Percentiles rank a stretch among this genome's conserved stretches.
Evolutionary conservation across 1,284 basidiomycete genomes (phyloP).

Genomic region (Cryptococcus amylolentus): DNA sequence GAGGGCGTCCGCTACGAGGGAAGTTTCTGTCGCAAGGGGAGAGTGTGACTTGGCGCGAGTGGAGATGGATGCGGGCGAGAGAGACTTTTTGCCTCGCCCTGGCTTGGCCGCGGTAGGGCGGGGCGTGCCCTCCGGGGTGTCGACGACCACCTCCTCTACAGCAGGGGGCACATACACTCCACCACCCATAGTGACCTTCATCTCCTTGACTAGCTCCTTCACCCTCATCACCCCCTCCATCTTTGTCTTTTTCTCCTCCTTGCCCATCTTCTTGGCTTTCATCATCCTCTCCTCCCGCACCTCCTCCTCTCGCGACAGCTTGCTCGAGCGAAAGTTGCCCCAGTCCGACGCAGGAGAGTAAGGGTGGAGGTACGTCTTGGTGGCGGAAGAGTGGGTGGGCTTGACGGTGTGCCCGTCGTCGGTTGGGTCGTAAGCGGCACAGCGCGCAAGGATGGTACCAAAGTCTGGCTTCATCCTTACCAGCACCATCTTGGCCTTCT

Average conservation of each 20-base stretch:
- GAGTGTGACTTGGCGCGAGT: slow-evolving; percentile 1
- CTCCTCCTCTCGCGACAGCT: slow-evolving; percentile 32
- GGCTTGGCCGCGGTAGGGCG: background rate
- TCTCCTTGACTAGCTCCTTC: slow-evolving; percentile 1
- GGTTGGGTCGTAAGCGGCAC: slow-evolving; percentile 14
- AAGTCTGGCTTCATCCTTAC: slow-evolving; percentile 25
- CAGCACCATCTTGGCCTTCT: slow-evolving; percentile 5
- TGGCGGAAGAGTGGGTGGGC: slow-evolving; percentile 6
- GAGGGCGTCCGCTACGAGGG: background rate
- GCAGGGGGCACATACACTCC: background rate
- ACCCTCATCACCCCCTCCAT: slow-evolving; percentile 1
- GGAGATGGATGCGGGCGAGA: background rate
- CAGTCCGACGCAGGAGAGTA: slow-evolving; percentile 33
- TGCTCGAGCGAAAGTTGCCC: slow-evolving; percentile 28
- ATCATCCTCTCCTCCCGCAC: slow-evolving; percentile 22
- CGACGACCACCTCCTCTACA: background rate
- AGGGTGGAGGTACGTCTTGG: slow-evolving; percentile 20
- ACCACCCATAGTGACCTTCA: background rate
- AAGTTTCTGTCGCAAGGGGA: background rate
- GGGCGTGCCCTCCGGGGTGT: background rate
- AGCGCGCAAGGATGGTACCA: slow-evolving; percentile 30
- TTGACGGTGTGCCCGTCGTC: slow-evolving; percentile 2
- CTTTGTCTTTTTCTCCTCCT: slow-evolving; percentile 1
- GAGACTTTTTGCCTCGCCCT: background rate
- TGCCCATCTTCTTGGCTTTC: slow-evolving; percentile 21